A percentile compares a stretch with the other conserved stretches of the same genome.
These are phyloP conservation scores for Noccaea caerulescens DNA, from an alignment of 345 rosid species.

Conservation along the genomic window DNA sequence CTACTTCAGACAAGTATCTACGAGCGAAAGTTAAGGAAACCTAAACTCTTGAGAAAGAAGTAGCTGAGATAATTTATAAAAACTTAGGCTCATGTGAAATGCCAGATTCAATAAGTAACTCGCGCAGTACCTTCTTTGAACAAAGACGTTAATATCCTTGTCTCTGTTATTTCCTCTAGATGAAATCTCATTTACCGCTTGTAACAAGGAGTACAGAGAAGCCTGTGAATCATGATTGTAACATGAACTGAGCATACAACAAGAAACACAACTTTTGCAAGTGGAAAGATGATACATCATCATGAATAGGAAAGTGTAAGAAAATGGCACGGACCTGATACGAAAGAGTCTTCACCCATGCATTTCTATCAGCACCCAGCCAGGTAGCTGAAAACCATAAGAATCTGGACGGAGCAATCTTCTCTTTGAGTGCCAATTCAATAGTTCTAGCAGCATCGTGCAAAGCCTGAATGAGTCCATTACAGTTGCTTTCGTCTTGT, in stretches of 20 bases:
- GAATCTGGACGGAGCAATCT: slow-evolving; percentile 54
- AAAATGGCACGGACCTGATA: slow-evolving; percentile 68
- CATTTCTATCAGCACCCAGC: slow-evolving; percentile 74
- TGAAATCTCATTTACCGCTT: slow-evolving; percentile 88
- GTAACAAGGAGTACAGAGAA: slow-evolving; percentile 77
- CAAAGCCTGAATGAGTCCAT: slow-evolving; percentile 76
- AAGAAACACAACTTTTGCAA: slow-evolving; percentile 9
- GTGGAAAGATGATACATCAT: not conserved
- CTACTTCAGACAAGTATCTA: slow-evolving; percentile 7
- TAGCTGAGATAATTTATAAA: not conserved
- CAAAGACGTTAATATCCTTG: slow-evolving; percentile 71
- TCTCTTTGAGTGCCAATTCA: slow-evolving; percentile 76
- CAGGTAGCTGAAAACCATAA: slow-evolving; percentile 84
- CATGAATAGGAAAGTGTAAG: not conserved
- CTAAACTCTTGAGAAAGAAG: not conserved
- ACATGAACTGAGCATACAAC: slow-evolving; percentile 32
- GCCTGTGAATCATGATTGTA: slow-evolving; percentile 62
- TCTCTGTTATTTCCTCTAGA: slow-evolving; percentile 79
- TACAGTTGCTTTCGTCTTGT: slow-evolving; percentile 61
- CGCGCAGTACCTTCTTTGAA: slow-evolving; percentile 73
- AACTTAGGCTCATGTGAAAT: slow-evolving; percentile 35
- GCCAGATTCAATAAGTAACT: slow-evolving; percentile 24
- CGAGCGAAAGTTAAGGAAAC: not conserved
- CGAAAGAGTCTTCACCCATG: slow-evolving; percentile 83
- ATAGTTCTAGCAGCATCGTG: slow-evolving; percentile 87